phyloP scores from a whole-genome alignment of 2,329 filamentous ascomycete genomes.

The Aspergillus sclerotialis region DNA sequence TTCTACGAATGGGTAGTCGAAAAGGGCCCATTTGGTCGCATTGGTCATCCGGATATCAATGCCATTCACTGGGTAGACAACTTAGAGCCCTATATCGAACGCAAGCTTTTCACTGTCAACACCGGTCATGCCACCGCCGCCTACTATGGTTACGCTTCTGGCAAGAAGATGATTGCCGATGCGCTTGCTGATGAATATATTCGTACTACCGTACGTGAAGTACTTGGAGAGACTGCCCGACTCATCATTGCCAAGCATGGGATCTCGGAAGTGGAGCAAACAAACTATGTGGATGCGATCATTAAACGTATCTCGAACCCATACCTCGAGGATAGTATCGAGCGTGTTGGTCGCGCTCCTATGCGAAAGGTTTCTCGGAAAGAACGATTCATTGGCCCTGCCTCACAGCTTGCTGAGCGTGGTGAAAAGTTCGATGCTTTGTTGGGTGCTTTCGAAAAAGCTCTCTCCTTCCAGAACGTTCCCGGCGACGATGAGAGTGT shows the following conservation, averaged over 20 bases:
- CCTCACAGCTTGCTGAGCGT: slow-evolving; percentile 77
- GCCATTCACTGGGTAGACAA: slow-evolving; percentile 91
- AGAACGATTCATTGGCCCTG: slow-evolving; percentile 92
- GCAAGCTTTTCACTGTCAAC: slow-evolving; percentile 99
- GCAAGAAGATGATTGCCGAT: slow-evolving; percentile 84
- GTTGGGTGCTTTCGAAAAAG: slow-evolving; percentile 79
- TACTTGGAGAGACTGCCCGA: slow-evolving; percentile 75
- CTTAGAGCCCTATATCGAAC: slow-evolving; percentile 92
- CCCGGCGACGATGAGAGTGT: slow-evolving; percentile 83
- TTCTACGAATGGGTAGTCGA: slow-evolving; percentile 99
- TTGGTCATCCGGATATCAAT: slow-evolving; percentile 65
- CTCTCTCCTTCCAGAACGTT: slow-evolving; percentile 91
- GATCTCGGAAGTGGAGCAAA: slow-evolving; percentile 68
- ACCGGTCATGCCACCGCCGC: slow-evolving; percentile 93
- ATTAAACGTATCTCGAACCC: slow-evolving; percentile 90
- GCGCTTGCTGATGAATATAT: slow-evolving; percentile 76
- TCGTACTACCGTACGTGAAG: slow-evolving; percentile 68
- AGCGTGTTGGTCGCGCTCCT: slow-evolving; percentile 91
- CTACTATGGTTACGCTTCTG: slow-evolving; percentile 84
- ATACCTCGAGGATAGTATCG: slow-evolving; percentile 82
- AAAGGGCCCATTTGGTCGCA: slow-evolving; percentile 69
- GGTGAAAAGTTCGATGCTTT: slow-evolving; percentile 67
- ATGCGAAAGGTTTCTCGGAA: slow-evolving; percentile 89
- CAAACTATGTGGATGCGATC: slow-evolving; percentile 85
- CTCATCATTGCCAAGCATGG: slow-evolving; percentile 83